Conservation (phyloP, 148 eudicot genomes). For the Heliamphora exappendiculata region DNA sequence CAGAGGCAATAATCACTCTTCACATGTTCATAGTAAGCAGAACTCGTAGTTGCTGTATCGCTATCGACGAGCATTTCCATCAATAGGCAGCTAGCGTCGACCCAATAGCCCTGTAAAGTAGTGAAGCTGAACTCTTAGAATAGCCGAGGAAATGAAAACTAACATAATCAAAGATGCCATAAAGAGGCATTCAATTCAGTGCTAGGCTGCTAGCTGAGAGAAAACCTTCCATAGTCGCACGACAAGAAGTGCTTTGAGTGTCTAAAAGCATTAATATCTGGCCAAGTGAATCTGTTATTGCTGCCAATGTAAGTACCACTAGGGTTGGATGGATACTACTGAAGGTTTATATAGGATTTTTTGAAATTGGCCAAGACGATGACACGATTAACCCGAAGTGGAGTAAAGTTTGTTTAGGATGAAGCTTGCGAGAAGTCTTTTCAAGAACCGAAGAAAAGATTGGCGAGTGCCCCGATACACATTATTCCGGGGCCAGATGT, state of each 20-base stretch:
- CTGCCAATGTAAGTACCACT: slow-evolving; percentile 99
- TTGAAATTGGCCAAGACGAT: too few species aligned
- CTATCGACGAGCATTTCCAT: slow-evolving; percentile 78
- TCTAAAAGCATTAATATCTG: slow-evolving; percentile 86
- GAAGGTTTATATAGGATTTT: too few species aligned
- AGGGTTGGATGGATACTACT: too few species aligned
- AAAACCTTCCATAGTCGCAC: slow-evolving; percentile 94
- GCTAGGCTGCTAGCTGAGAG: not conserved
- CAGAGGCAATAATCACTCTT: slow-evolving; percentile 89
- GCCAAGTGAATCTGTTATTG: slow-evolving; percentile 97
- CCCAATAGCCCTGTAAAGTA: slow-evolving; percentile 76
- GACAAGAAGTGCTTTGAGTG: slow-evolving; percentile 88
- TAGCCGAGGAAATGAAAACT: not conserved
- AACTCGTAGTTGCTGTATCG: slow-evolving; percentile 39
- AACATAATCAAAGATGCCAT: not conserved
- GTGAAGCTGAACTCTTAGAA: slow-evolving; percentile 1
- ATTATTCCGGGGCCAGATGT: too few species aligned
- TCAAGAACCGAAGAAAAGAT: too few species aligned
- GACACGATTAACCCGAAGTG: too few species aligned
- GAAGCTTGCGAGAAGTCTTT: too few species aligned
- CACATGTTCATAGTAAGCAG: slow-evolving; percentile 31
- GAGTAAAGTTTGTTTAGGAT: too few species aligned
- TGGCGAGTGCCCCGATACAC: too few species aligned
- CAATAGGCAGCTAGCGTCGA: slow-evolving; percentile 82
- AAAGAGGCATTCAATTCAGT: not conserved